Conservation (phyloP, 345 rosid species). For the Ceriops tagal region DNA sequence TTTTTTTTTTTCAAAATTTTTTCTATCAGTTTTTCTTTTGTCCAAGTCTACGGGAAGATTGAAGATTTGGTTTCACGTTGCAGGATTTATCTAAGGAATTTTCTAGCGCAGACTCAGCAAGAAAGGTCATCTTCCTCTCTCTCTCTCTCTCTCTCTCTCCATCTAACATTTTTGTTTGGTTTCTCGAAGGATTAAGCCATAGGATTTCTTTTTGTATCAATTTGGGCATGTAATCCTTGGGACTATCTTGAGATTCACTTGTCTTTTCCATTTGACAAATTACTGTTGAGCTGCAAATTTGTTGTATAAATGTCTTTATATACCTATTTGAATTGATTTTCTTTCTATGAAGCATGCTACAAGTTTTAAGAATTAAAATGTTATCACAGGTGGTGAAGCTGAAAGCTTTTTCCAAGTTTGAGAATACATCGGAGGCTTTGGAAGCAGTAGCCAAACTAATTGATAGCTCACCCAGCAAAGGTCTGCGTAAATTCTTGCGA, state of each 20-base stretch:
- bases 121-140: conserved; percentile 35
- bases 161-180: neutral
- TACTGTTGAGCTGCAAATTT: no score
- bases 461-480: conserved; percentile 65
- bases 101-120: conserved; percentile 45
- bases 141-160: neutral
- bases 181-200: no score
- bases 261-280: no score
- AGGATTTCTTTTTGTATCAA: no score
- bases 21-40: neutral
- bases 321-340: neutral
- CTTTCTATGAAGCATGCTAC: neutral
- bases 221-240: no score
- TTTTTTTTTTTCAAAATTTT: neutral
- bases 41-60: no score
- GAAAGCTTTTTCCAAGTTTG: conserved; percentile 77
- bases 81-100: conserved; percentile 62
- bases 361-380: no score
- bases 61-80: neutral
- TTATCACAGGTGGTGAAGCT: conserved; percentile 55
- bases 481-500: conserved; percentile 65
- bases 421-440: conserved; percentile 74
- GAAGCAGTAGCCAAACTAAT: conserved; percentile 59
- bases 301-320: no score
- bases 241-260: no score